These are phyloP conservation scores for Actinidia arguta DNA, from an alignment of 179 eudicot genomes.

Conservation along the genomic window DNA sequence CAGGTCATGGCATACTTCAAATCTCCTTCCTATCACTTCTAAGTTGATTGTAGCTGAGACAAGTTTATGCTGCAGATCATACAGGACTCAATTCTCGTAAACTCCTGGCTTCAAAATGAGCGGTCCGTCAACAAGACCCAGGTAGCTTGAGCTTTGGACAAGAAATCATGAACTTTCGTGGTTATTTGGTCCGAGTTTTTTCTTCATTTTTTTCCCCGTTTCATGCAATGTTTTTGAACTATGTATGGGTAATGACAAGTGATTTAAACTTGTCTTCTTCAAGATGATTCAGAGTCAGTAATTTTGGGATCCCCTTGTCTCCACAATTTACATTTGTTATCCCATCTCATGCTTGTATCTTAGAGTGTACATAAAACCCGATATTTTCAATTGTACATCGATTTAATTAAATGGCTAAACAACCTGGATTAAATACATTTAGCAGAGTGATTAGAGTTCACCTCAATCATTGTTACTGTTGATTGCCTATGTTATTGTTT, in stretches of 20 bases:
- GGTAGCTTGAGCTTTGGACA: conserved; percentile 39
- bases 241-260: not conserved
- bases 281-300: not conserved
- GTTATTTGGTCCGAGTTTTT: not conserved
- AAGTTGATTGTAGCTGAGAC: conserved; percentile 18
- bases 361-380: not conserved
- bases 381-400: conserved; percentile 6
- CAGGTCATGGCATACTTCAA: conserved; percentile 47
- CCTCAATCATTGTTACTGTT: not conserved
- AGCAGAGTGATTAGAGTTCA: not conserved
- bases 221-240: not conserved
- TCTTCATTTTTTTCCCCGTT: not conserved
- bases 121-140: conserved; percentile 38
- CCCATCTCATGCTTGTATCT: not conserved
- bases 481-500: not conserved
- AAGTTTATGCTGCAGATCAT: conserved; percentile 58
- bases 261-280: not conserved
- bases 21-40: not conserved
- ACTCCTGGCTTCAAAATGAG: conserved; percentile 46
- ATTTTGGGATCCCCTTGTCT: not conserved
- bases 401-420: not conserved
- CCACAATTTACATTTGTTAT: no score
- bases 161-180: not conserved
- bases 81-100: conserved; percentile 78
- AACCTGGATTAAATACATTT: not conserved